Evolutionary conservation across 306 rosid species (phyloP), one percentile per base, ranked within the genome.

Genomic region (Sphenostylis stenocarpa): DNA sequence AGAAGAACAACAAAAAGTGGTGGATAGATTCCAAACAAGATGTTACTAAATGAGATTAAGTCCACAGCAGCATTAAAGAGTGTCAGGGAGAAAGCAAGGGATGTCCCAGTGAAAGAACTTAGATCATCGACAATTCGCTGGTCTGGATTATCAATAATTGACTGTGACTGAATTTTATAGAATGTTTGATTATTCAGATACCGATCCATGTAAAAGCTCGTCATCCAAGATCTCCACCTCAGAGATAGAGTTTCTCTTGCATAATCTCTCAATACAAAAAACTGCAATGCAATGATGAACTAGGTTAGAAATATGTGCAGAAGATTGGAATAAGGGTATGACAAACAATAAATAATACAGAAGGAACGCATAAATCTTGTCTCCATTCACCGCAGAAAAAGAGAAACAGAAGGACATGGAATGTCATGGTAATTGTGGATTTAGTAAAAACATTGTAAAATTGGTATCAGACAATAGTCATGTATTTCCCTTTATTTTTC

Each of bases 161-260:
- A 95, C 60, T 90, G 97, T 34, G 99, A 95, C 72, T 95, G 99
- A 76, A 95, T 86, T 88, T 86, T 92, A 85, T 95, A 95, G 87
- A 95, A 95, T 24, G 97, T 88, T 66, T 80, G 96, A 83, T 90
- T 78, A 81, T 84, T 90, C 49, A 95, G 85, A 81, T 90, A 95
- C 72, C 97, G 99, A 70, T 95, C 87, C 89, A 92, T 90, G 88
- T 95, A 95, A 81, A 88, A 84, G 73, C 88, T 88, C n/a, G 99
- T 95, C 99, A 95, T 95, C 99, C 99, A 95, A 72, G 99, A 89
- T 72, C 99, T 92, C 97, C 99, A 92, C 81, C 99, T 90, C 91
- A 95, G 80, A 63, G 97, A 83, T 73, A 95, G 97, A 36, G 88
- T 90, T 20, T 95, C 97, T 81, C 90, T 85, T 24, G 97, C 99